phyloP scores from a whole-genome alignment of 805 yeast genomes.

The Hanseniaspora jakobsenii region DNA sequence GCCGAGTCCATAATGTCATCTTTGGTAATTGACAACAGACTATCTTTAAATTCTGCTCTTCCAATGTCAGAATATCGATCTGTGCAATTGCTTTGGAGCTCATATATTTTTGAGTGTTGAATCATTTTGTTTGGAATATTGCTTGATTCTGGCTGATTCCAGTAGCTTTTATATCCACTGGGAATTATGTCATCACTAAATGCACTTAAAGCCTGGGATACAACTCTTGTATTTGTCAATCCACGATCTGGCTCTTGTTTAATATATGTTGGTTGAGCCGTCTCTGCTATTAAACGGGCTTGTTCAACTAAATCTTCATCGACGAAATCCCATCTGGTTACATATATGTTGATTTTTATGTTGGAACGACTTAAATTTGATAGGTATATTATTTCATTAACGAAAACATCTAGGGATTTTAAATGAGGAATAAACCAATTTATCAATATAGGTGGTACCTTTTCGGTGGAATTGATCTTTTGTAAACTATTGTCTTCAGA shows the following conservation, averaged over 20 bases:
- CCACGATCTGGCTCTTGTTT: too few species aligned
- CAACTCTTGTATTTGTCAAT: neutral
- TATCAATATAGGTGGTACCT: neutral
- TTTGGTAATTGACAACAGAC: neutral
- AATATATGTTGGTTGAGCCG: too few species aligned
- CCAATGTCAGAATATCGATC: too few species aligned
- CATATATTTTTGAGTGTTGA: too few species aligned
- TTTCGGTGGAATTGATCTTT: too few species aligned
- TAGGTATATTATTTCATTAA: slow-evolving; percentile 1
- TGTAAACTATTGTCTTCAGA: too few species aligned
- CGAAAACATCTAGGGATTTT: neutral
- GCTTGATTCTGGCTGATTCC: slow-evolving; percentile 1
- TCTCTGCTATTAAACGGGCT: too few species aligned
- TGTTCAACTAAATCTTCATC: too few species aligned
- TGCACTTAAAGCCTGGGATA: neutral
- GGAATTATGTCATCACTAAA: neutral
- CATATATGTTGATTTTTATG: neutral
- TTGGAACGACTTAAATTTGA: neutral
- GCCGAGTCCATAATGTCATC: too few species aligned
- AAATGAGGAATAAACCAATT: slow-evolving; percentile 10
- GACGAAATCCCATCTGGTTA: slow-evolving; percentile 6
- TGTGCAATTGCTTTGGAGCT: too few species aligned
- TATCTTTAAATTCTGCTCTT: too few species aligned
- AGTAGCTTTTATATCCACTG: slow-evolving; percentile 5
- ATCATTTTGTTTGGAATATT: too few species aligned